phyloP scores from a whole-genome alignment of 805 yeast species.

The Pichia deserticola region DNA sequence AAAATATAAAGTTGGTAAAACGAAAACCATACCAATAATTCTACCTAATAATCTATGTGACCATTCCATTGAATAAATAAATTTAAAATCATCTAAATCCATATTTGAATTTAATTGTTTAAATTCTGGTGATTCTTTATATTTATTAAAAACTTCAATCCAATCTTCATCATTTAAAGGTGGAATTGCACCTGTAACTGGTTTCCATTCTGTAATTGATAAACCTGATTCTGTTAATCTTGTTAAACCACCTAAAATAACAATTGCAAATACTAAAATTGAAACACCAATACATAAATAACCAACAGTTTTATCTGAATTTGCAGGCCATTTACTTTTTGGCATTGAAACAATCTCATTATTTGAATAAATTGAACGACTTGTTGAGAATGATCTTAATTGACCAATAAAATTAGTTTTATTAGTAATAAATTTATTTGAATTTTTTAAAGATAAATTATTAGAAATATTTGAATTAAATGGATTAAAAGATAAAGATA shows the following conservation, averaged over 20 bases:
- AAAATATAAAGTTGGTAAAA: slow-evolving; percentile 81
- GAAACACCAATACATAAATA: slow-evolving; percentile 87
- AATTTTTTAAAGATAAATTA: neutral
- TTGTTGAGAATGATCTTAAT: slow-evolving; percentile 1
- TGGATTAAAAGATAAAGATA: neutral
- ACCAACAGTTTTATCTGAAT: slow-evolving; percentile 59
- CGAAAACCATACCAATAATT: slow-evolving; percentile 74
- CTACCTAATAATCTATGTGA: slow-evolving; percentile 90
- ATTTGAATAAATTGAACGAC: neutral
- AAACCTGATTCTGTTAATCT: slow-evolving; percentile 93
- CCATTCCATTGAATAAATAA: slow-evolving; percentile 97
- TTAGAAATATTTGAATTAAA: neutral
- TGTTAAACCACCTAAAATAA: slow-evolving; percentile 92
- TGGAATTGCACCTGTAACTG: slow-evolving; percentile 92
- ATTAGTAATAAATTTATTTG: neutral
- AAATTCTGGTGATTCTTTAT: slow-evolving; percentile 85
- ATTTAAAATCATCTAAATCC: slow-evolving; percentile 86
- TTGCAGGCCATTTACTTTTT: slow-evolving; percentile 29
- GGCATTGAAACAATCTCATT: slow-evolving; percentile 2
- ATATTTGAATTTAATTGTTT: slow-evolving; percentile 82
- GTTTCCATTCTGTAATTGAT: slow-evolving; percentile 97
- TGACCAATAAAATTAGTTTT: neutral
- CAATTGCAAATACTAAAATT: slow-evolving; percentile 87
- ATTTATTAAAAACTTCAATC: slow-evolving; percentile 77
- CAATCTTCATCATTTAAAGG: slow-evolving; percentile 77